Conservation (phyloP, 768 basidiomycete genomes). For the Amanita inopinata region DNA sequence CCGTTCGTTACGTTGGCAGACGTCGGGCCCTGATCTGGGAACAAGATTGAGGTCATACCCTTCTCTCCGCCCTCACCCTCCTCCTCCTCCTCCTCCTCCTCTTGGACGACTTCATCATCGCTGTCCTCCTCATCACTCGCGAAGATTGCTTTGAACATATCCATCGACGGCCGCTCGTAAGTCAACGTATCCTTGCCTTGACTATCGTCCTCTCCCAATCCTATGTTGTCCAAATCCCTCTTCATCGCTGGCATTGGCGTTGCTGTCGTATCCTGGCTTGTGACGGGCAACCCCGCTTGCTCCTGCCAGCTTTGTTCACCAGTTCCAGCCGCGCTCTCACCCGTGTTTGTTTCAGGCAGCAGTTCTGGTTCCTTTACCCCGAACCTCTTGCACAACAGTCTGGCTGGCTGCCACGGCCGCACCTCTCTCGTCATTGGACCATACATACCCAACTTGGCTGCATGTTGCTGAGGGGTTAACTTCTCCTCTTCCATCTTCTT, state of each 20-base stretch:
- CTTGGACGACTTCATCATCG: conserved; percentile 47
- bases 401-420: conserved; percentile 70
- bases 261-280: conserved; percentile 14
- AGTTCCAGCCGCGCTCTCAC: conserved; percentile 15
- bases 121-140: conserved; percentile 89
- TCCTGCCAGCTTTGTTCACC: conserved; percentile 9
- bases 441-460: conserved; percentile 83
- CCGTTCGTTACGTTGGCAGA: background rate
- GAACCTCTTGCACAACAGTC: conserved; percentile 86
- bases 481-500: conserved; percentile 41
- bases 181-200: conserved; percentile 85
- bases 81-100: conserved; percentile 17
- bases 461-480: conserved; percentile 68
- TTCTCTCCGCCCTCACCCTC: background rate
- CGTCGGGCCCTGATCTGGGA: conserved; percentile 7
- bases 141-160: conserved; percentile 97
- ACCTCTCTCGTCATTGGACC: conserved; percentile 77
- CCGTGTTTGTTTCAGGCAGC: conserved; percentile 29
- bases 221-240: conserved; percentile 72
- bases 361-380: conserved; percentile 83
- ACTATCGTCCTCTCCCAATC: conserved; percentile 84
- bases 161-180: conserved; percentile 80
- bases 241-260: conserved; percentile 13
- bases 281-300: conserved; percentile 11
- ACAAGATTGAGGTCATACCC: conserved; percentile 5